Evolutionary conservation across 192 early-diverging fungal species (phyloP), one percentile per base, ranked within the genome.

Genomic region (Spizellomyces sp.): DNA sequence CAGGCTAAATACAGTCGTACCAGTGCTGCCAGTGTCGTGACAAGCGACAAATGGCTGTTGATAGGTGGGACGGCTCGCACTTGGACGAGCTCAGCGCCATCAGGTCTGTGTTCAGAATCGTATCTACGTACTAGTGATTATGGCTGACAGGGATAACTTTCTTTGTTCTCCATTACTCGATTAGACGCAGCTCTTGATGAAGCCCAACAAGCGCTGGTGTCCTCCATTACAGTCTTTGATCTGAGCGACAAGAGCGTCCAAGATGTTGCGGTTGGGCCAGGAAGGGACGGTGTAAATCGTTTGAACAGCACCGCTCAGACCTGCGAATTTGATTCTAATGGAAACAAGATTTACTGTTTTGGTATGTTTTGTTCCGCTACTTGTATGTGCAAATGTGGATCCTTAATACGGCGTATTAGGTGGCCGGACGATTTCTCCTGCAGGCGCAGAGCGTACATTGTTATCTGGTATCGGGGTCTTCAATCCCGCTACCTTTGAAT

Each of bases 301-400:
- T 15, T 64, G 45, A 58, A 50, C 9, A 19, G 56, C 8, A 21
- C 45, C 41, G 65, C 48, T 21, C 73, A 75, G 41, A 69, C 66
- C 19, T 75, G 73, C 48, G 73, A 59, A 8, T 67, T 50, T 4
- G 65, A 63, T 48, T 9, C 41, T 41, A 45, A 27, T 3, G 50
- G 14, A 5, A 47, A 57, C 9, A 67, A 62, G 27, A 66, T 75
- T 14, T 75, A 75, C 52, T 75, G 73, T 48, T 67, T 75, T 55
- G 73, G 72, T 74, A 67, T 22, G 72, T 45, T 9, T 15, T 41
- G 15, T 17, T 4, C 5, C 5, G 27, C 27, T 36, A 36, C 27
- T 36, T 36, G 1, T 36, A 36, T 36, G 27, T 36, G 27, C 27
- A 36, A 36, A 36, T 36, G 3, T 36, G 27, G 27, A 36, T 36